phyloP scores from a whole-genome alignment of 441 rosid genomes.

The Gossypium trilobum region DNA sequence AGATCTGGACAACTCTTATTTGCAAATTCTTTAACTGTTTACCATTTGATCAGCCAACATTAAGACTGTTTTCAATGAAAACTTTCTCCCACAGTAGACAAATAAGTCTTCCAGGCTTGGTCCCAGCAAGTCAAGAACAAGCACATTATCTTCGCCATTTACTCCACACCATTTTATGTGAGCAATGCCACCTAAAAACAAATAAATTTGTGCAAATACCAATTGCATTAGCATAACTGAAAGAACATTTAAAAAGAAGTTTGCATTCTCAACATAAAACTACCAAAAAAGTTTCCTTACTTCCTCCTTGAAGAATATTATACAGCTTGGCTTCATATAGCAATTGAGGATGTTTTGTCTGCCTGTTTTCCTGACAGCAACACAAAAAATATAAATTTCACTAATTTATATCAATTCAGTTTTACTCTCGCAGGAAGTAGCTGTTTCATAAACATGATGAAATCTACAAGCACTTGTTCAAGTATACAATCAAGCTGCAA shows the following conservation, averaged over 20 bases:
- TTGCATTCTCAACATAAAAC: background rate
- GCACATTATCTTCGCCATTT: constrained; percentile 48
- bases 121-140: constrained; percentile 51
- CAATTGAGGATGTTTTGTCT: constrained; percentile 60
- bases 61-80: constrained; percentile 53
- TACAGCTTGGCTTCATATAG: constrained; percentile 57
- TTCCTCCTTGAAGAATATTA: constrained; percentile 58
- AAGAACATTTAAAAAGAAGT: background rate
- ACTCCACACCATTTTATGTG: constrained; percentile 49
- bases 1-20: background rate
- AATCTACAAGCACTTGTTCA: background rate
- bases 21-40: constrained; percentile 7
- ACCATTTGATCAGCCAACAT: constrained; percentile 66
- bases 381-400: background rate
- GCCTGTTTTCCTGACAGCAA: constrained; percentile 44
- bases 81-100: constrained; percentile 58
- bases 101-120: constrained; percentile 66
- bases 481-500: background rate
- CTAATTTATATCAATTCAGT: background rate
- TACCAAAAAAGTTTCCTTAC: constrained; percentile 26
- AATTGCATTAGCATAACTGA: background rate
- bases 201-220: background rate
- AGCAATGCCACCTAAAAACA: constrained; percentile 44
- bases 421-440: background rate
- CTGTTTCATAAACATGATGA: background rate